Conservation (phyloP, 805 yeast genomes). For the Nakazawaea peltata region DNA sequence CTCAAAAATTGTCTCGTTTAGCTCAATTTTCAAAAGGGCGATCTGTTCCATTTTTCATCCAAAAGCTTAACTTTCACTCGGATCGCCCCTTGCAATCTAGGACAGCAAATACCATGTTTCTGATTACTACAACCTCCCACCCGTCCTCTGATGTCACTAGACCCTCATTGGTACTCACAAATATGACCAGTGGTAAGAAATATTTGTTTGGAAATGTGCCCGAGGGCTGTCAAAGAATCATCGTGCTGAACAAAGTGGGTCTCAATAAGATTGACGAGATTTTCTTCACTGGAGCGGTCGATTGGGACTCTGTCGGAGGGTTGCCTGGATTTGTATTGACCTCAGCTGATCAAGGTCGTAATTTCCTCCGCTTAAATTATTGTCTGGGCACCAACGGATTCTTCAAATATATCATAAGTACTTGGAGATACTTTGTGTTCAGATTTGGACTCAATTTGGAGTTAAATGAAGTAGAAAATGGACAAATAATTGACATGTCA, state of each 20-base stretch:
- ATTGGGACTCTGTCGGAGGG: slow-evolving; percentile 85
- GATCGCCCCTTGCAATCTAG: too few relatives aligned
- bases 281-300: slow-evolving; percentile 69
- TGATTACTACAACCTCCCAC: slow-evolving; percentile 28
- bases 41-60: too few relatives aligned
- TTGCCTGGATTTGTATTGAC: slow-evolving; percentile 85
- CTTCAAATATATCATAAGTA: slow-evolving; percentile 51
- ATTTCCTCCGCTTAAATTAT: slow-evolving; percentile 44
- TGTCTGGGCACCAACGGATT: slow-evolving; percentile 30
- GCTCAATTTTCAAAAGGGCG: too few relatives aligned
- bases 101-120: slow-evolving; percentile 6
- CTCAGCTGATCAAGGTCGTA: slow-evolving; percentile 67
- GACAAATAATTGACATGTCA: slow-evolving; percentile 9
- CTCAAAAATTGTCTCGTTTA: too few relatives aligned
- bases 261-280: slow-evolving; percentile 54
- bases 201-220: slow-evolving; percentile 74
- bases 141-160: slow-evolving; percentile 53
- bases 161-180: slow-evolving; percentile 44
- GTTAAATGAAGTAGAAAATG: slow-evolving; percentile 17
- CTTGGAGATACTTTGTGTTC: slow-evolving; percentile 85
- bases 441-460: slow-evolving; percentile 58
- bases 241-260: slow-evolving; percentile 52
- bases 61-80: too few relatives aligned
- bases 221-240: slow-evolving; percentile 79
- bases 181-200: slow-evolving; percentile 41